Base-by-base conservation (phyloP, 768 basidiomycete genomes). In the Amanita subjunquillea region DNA sequence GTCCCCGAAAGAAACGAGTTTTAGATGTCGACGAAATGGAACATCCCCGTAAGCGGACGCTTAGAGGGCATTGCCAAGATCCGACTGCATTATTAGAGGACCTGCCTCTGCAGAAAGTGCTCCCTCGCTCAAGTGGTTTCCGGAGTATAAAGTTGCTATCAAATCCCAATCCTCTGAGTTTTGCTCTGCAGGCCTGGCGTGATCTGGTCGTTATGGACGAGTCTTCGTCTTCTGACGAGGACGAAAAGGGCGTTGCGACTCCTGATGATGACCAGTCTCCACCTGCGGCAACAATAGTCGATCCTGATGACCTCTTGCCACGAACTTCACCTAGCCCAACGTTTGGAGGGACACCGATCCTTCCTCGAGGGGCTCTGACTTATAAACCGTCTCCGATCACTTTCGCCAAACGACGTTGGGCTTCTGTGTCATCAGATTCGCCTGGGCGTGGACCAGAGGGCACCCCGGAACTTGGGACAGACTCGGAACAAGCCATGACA, bases 401-500 rank as follows among this genome's bases (percentile, higher is more conserved):
- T 57, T 82, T 79, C 61, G 81, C 82, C 6, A 76, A 74, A 58
- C 76, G 78, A 50, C 76, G 81, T 54, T 83, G 82, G 82, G 74
- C 69, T 55, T 74, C 72, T 39, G 59, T 64, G 20, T 50, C 48
- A 13, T 61, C 69, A 34, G 66, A 65, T 58, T 69, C 70, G 9
- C 51, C 51, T 17, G 39, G 50, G 9, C 44, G 36, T 20, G 42
- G 23, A 4, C 51, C 29, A 20, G 43, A 52, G 17, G 41, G 25
- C n/a, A 27, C 15, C 10, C 37, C 46, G 10, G 50, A 51, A 44
- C 32, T 40, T 27, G 40, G n/a, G 27, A 36, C 27, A 17, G 50
- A 43, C 41, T 43, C 17, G 2, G 50, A 51, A 23, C 50, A 43
- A 34, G 29, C 22, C 39, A 4, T 27, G 27, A 45, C 17, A 17